Conservation (phyloP, 1,284 basidiomycete species). For the Meira miltonrushii region DNA sequence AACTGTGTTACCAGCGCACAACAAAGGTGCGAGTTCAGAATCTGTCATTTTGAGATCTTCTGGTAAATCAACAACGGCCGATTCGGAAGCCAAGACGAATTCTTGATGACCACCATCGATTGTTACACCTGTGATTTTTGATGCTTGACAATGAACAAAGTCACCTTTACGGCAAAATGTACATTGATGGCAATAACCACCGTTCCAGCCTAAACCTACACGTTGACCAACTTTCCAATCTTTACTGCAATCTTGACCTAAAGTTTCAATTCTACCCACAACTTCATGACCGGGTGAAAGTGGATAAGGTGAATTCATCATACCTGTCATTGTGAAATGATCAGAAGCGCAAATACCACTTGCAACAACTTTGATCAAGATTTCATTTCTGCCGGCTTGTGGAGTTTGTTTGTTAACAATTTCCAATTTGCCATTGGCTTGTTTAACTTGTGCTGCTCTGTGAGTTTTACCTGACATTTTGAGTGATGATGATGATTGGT, state of each 20-base stretch:
- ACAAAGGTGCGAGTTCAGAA: constrained; percentile 54
- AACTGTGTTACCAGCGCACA: constrained; percentile 54
- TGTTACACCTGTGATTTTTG: constrained; percentile 44
- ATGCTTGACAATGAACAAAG: constrained; percentile 29
- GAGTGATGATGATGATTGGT: not conserved
- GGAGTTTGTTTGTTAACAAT: constrained; percentile 15
- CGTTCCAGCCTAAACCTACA: constrained; percentile 46
- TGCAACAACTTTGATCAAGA: constrained; percentile 16
- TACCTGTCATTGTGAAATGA: constrained; percentile 5
- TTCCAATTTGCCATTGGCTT: constrained; percentile 1
- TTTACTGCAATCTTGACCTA: constrained; percentile 19
- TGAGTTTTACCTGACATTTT: not conserved
- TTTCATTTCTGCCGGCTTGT: constrained; percentile 5
- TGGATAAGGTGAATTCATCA: constrained; percentile 26
- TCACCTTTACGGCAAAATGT: constrained; percentile 35
- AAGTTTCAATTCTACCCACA: constrained; percentile 28
- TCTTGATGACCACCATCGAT: constrained; percentile 52
- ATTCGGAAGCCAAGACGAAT: constrained; percentile 51
- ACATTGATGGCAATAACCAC: constrained; percentile 42
- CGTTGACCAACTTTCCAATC: constrained; percentile 47
- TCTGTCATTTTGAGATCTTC: constrained; percentile 45
- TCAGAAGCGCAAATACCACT: constrained; percentile 4
- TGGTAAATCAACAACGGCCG: constrained; percentile 52
- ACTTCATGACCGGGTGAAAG: constrained; percentile 39
- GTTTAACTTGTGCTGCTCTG: constrained; percentile 14